Evolutionary conservation across 2,329 filamentous ascomycete species (phyloP), one percentile per base, ranked within the genome.

Genomic region (Trichoderma afroharzianum): DNA sequence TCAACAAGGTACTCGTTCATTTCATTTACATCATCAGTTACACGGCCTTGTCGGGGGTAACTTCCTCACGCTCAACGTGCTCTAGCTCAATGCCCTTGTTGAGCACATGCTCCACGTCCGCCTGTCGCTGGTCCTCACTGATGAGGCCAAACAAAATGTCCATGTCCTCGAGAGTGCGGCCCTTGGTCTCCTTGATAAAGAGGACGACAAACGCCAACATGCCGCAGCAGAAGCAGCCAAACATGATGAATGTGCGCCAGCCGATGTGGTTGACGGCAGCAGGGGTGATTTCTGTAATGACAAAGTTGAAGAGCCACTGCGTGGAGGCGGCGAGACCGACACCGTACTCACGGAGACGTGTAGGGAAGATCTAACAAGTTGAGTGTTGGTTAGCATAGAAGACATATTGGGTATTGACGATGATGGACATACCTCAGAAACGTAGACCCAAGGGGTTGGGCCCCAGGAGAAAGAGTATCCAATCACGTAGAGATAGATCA

Each of bases 261-360:
- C 73, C 74, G 53, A 71, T 73, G 55, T 74, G 63, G 53, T 74
- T 71, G 36, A 75, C 64, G 24, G 72, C 72, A 6, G 53, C 61
- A 4, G 74, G 74, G 0, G 74, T 75, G 21, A 75, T 64, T n/a
- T 68, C 24, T 3, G 74, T 72, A 59, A 92, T 88, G 3, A 91
- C 88, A 71, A 92, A 90, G 76, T 92, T 92, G 79, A 92, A 91
- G 4, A 92, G 76, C 89, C 89, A 91, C 76, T 92, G 89, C 0
- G 87, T 90, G 1, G 88, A 86, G 2, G 90, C 89, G 0, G 86
- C 90, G 58, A 91, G 83, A 1, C 88, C 85, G 6, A 92, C 89
- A 75, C 73, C 73, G 47, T 74, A 74, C 11, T 72, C 70, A 18
- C 74, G 74, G 18, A 74, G 61, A 3, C 73, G 69, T 15, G 71